Evolutionary conservation across 2,329 filamentous ascomycete species (phyloP).

Genomic region (Knufia petricola): DNA sequence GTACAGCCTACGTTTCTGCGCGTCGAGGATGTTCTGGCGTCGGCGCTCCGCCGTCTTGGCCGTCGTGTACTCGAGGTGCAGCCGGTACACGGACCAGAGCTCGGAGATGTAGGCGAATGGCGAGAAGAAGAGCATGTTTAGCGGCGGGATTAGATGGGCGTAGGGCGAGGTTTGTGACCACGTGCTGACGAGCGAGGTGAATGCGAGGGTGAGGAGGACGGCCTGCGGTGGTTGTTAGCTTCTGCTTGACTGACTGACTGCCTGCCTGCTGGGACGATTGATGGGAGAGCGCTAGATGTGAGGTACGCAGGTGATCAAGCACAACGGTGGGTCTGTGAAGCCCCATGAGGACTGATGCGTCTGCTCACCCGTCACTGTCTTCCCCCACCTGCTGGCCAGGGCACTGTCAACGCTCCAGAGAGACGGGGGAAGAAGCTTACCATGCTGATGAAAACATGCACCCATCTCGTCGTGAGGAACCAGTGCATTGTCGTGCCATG

Average conservation of each 20-base stretch:
- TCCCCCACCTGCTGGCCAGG: too few species aligned
- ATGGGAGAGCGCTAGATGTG: not conserved
- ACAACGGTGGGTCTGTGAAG: slow-evolving; percentile 14
- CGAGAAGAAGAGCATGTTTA: slow-evolving; percentile 57
- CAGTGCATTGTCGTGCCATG: slow-evolving; percentile 72
- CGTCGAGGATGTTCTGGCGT: slow-evolving; percentile 67
- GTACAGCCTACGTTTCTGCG: slow-evolving; percentile 76
- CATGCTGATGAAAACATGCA: slow-evolving; percentile 78
- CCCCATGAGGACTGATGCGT: not conserved
- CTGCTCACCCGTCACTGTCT: not conserved
- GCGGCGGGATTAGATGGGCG: slow-evolving; percentile 64
- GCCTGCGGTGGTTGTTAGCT: too few species aligned
- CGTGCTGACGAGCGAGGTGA: slow-evolving; percentile 24
- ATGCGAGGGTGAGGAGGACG: slow-evolving; percentile 25
- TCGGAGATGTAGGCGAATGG: slow-evolving; percentile 59
- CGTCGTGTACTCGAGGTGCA: slow-evolving; percentile 66
- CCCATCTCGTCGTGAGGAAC: slow-evolving; percentile 65
- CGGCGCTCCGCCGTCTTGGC: slow-evolving; percentile 61
- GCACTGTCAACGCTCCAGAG: too few species aligned
- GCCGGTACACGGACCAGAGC: slow-evolving; percentile 61
- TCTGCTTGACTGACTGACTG: too few species aligned
- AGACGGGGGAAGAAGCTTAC: too few species aligned
- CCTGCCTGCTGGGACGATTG: not conserved
- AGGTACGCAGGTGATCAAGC: not conserved
- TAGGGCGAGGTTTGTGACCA: slow-evolving; percentile 55